These are phyloP conservation scores for Aspergillus pseudonomiae DNA, from an alignment of 2,329 filamentous ascomycete genomes.

Conservation along the genomic window DNA sequence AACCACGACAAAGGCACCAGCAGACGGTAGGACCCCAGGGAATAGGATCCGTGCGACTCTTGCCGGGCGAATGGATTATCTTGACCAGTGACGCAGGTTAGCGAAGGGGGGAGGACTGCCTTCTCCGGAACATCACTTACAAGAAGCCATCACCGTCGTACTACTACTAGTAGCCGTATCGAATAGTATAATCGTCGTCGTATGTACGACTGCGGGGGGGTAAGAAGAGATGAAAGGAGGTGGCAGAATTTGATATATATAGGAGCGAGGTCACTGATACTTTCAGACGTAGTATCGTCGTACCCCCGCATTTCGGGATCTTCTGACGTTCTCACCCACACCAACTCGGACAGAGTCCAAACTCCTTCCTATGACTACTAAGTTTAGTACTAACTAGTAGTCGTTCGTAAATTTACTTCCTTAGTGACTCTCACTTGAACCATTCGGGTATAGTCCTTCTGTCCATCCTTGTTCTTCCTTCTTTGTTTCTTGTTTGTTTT, in stretches of 20 bases:
- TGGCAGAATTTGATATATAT: background rate
- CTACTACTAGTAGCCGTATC: no score
- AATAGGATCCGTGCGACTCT: conserved; percentile 63
- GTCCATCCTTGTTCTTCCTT: no score
- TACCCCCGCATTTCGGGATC: conserved; percentile 14
- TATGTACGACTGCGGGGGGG: background rate
- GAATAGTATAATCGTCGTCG: no score
- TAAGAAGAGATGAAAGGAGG: background rate
- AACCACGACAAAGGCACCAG: conserved; percentile 75
- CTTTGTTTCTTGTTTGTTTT: background rate
- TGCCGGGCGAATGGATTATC: conserved; percentile 73
- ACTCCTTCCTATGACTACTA: background rate
- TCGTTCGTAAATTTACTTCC: no score
- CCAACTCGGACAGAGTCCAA: no score
- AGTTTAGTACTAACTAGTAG: no score
- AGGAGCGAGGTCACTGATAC: no score
- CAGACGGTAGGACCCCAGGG: conserved; percentile 74
- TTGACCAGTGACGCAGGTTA: conserved; percentile 1
- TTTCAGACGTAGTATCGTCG: no score
- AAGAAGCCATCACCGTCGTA: conserved; percentile 6
- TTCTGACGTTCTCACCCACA: conserved; percentile 16
- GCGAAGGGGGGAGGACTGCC: background rate
- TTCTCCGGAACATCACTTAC: conserved; percentile 12
- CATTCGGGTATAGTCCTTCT: background rate
- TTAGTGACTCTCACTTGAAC: background rate